Conservation (phyloP, 2,329 filamentous ascomycete species). For the Arthroderma sp. region DNA sequence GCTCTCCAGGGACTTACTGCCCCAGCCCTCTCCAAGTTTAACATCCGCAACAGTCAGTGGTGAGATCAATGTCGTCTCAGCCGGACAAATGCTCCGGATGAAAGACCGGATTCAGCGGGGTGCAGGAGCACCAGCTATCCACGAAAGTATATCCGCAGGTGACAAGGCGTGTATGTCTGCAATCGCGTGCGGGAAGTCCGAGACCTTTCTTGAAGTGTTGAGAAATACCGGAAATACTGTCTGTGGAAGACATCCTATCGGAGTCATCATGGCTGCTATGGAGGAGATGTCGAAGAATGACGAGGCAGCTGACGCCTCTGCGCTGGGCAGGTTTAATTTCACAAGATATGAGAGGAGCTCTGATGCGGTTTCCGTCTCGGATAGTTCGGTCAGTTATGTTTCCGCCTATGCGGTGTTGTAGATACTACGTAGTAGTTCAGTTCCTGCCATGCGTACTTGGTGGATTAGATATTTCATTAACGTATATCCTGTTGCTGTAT, state of each 20-base stretch:
- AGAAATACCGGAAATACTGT: slow-evolving; percentile 73
- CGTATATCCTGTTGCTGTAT: neutral
- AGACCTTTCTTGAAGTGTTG: slow-evolving; percentile 56
- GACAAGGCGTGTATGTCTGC: slow-evolving; percentile 76
- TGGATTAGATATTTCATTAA: no score
- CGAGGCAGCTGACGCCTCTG: slow-evolving; percentile 11
- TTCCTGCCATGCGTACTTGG: no score
- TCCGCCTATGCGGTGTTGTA: slow-evolving; percentile 74
- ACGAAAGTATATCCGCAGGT: slow-evolving; percentile 70
- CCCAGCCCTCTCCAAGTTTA: slow-evolving; percentile 22
- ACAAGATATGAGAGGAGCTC: slow-evolving; percentile 79
- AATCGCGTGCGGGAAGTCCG: slow-evolving; percentile 62
- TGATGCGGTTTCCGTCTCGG: slow-evolving; percentile 50
- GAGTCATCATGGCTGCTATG: slow-evolving; percentile 77
- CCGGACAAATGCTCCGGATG: slow-evolving; percentile 18
- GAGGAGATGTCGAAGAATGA: slow-evolving; percentile 45
- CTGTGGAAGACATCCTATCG: slow-evolving; percentile 89
- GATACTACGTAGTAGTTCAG: slow-evolving; percentile 1
- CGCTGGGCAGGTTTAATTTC: slow-evolving; percentile 54
- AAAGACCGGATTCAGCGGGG: slow-evolving; percentile 21
- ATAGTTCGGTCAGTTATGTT: slow-evolving; percentile 90
- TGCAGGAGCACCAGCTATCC: slow-evolving; percentile 42
- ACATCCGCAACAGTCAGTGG: slow-evolving; percentile 16
- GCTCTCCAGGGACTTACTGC: slow-evolving; percentile 28
- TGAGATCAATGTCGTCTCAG: slow-evolving; percentile 18